Evolutionary conservation across 495 filamentous ascomycete genomes (phyloP).

Genomic region (Recurvomyces mirabilis): DNA sequence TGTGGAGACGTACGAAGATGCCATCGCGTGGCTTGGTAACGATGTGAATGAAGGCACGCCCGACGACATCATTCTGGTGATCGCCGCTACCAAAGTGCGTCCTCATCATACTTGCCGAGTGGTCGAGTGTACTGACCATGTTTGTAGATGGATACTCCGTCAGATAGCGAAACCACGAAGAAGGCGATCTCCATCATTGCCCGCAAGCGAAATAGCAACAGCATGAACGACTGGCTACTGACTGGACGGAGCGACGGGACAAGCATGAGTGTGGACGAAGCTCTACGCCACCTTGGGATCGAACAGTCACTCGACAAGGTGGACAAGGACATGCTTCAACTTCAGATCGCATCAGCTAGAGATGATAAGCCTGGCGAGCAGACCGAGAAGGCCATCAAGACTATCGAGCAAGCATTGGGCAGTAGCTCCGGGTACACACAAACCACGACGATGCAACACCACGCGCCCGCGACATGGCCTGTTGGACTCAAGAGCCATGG

Average conservation of each 20-base stretch:
- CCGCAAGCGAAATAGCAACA: conserved; percentile 41
- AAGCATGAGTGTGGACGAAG: conserved; percentile 27
- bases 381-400: conserved; percentile 16
- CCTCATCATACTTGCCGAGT: too few species aligned
- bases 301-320: conserved; percentile 31
- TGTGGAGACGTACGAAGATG: conserved; percentile 53
- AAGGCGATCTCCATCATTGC: conserved; percentile 50
- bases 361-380: conserved; percentile 11
- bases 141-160: conserved; percentile 5
- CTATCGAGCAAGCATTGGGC: conserved; percentile 11
- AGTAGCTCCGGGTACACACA: too few species aligned
- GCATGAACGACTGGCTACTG: conserved; percentile 43
- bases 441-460: not conserved
- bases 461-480: conserved; percentile 38
- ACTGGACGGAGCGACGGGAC: conserved; percentile 36
- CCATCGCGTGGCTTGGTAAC: conserved; percentile 41
- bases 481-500: conserved; percentile 86
- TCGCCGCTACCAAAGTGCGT: conserved; percentile 21
- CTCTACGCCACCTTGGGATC: conserved; percentile 10
- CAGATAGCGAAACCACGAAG: conserved; percentile 37
- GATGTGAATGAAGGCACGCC: conserved; percentile 39
- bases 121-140: too few species aligned
- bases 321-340: conserved; percentile 5
- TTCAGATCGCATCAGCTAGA: conserved; percentile 2
- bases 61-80: conserved; percentile 50